These are phyloP conservation scores for Sordariomycetes sp. DNA, from an alignment of 2,329 filamentous ascomycete genomes.

Conservation along the genomic window DNA sequence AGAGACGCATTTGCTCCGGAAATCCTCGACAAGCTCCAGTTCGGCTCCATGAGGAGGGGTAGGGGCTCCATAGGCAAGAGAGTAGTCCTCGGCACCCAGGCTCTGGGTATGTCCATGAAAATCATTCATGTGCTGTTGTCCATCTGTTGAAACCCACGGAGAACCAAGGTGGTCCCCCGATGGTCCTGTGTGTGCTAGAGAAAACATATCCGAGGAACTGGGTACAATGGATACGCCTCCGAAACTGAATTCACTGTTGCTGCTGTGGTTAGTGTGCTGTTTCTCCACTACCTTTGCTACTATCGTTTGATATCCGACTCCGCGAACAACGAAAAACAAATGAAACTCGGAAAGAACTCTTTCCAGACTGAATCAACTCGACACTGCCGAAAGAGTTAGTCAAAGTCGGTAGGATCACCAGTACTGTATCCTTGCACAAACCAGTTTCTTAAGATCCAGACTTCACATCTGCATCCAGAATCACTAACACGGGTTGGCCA, in stretches of 20 bases:
- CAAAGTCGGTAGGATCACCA: background rate
- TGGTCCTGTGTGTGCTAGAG: conserved; percentile 47
- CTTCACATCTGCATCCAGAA: background rate
- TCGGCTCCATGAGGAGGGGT: conserved; percentile 16
- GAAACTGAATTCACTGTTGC: conserved; percentile 40
- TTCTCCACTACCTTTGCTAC: conserved; percentile 26
- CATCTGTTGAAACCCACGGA: conserved; percentile 43
- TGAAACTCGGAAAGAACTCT: conserved; percentile 12
- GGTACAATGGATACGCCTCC: conserved; percentile 36
- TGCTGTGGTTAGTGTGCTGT: conserved; percentile 39
- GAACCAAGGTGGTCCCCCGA: conserved; percentile 41
- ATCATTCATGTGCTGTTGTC: conserved; percentile 45
- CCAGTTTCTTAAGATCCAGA: conserved; percentile 7
- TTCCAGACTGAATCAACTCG: conserved; percentile 39
- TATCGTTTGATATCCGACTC: conserved; percentile 7
- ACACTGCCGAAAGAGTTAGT: conserved; percentile 23
- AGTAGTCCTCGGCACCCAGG: conserved; percentile 11
- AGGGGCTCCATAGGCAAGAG: conserved; percentile 5
- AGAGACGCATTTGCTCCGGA: conserved; percentile 31
- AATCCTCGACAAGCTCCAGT: conserved; percentile 30
- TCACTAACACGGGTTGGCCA: background rate
- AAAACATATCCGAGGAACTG: conserved; percentile 36
- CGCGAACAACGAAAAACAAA: conserved; percentile 10
- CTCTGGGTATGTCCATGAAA: conserved; percentile 31
- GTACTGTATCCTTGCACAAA: conserved; percentile 9